Evolutionary conservation across 2,329 filamentous ascomycete genomes (phyloP), one percentile per base, ranked within the genome.

Genomic region (Cercospora sojina): DNA sequence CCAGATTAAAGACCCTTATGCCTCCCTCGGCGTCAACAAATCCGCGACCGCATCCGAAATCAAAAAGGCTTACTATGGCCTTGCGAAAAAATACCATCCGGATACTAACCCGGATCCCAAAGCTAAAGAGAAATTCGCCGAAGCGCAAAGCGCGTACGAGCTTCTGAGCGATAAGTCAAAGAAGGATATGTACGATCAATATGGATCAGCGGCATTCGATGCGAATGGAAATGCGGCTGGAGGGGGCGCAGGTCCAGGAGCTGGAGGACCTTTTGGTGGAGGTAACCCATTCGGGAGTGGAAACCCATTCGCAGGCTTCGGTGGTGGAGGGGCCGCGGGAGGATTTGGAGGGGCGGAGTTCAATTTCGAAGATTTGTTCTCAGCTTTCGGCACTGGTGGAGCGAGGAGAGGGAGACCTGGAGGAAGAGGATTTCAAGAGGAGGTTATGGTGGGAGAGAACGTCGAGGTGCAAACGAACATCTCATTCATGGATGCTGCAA

Each of bases 41-140:
- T 85, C 81, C 69, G 92, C 95, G n/a, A 89, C 91, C 1, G 83
- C 92, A 3, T 83, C 88, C 67, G 94, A 98, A 38, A 98, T 99
- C 78, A 99, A 99, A 79, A 98, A 97, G 79, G 93, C 95, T 3
- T 99, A 99, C 83, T 99, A 99, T 78, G 92, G 93, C 59, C 84
- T 98, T 66, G 95, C 95, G 20, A 99, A 99, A 81, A 99, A 98
- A 77, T 99, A 88, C 78, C 95, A 99, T 75, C 95, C 95, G 8
- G 95, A 99, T 78, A 98, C 95, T 38, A 99, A 98, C 84, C 98
- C 98, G 79, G 95, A 98, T 73, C 79, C 91, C 2, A 86, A 83
- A n/a, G 93, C 95, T 38, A 98, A 98, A 78, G 95, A 98, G 74
- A 94, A 91, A 75, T 99, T 99, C 75, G 87, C 90, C 70, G 94